Base-by-base conservation (phyloP, 305 asterid species). In the Striga hermonthica region DNA sequence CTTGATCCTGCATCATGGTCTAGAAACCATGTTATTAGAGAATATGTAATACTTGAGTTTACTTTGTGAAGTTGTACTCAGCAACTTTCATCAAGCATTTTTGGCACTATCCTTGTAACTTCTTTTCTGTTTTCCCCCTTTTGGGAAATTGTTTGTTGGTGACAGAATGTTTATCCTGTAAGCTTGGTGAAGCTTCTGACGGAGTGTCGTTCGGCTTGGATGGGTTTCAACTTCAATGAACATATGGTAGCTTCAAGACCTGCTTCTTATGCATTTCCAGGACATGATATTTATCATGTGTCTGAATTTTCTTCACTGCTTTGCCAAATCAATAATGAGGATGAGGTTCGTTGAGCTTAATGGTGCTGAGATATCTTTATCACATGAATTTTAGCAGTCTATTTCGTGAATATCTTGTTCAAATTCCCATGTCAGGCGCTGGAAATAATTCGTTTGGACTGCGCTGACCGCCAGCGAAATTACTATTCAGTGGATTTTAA, bases 111-210 rank as follows among this genome's bases (percentile, higher is more conserved):
- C 6, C 43, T 14, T 66, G 6, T 53, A 3, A 22, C 31, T 22
- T 22, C 31, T 22, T 22, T 22, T 22, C 31, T 22, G 31, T 22
- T 22, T 22, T 22, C 31, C 31, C 31, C 31, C 1, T 22, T 22
- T 22, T 22, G 31, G 31, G 22, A 12, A 53, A 15, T 53, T 31
- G 34, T 48, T 57, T 66, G 10, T 74, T 49, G 57, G 64, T 66
- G 60, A 65, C 84, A 77, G 87, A 72, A 77, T 75, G 76, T 76
- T 65, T 65, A 16, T 62, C 87, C 82, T 57, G 76, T 73, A 16
- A 70, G 49, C 63, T 11, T 82, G 74, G 74, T 82, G 68, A 65
- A 15, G 67, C 71, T 72, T 72, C 64, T 79, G 69, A 77, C 73
- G 68, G 82, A 77, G 68, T 74, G 60, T 2, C 82, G 78, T 4